Percentiles rank a stretch among this genome's conserved stretches.
Evolutionary conservation across 2,329 filamentous ascomycete genomes (phyloP).

Genomic region (Fusarium pseudocircinatum): DNA sequence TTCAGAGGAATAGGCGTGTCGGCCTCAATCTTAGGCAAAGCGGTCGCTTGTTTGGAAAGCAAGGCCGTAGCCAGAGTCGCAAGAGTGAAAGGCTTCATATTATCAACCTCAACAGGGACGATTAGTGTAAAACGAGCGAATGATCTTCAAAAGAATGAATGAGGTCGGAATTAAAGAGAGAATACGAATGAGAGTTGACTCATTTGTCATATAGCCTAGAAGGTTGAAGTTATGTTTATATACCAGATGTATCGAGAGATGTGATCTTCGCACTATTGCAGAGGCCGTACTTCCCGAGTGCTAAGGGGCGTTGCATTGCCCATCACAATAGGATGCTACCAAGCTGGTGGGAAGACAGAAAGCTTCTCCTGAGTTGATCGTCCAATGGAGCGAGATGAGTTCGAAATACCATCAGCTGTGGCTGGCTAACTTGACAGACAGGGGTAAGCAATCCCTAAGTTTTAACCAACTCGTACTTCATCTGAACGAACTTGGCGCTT

Average conservation of each 20-base stretch:
- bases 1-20: conserved; percentile 28
- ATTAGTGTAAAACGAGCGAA: conserved; percentile 8
- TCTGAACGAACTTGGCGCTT: not conserved
- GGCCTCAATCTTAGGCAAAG: conserved; percentile 8
- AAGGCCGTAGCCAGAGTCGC: conserved; percentile 14
- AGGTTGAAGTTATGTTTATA: conserved; percentile 13
- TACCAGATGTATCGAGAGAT: not conserved
- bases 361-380: not conserved
- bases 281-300: not conserved
- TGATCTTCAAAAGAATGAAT: not conserved
- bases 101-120: not conserved
- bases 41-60: conserved; percentile 19
- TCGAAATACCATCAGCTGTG: not conserved
- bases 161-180: conserved; percentile 9
- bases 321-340: not conserved
- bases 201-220: conserved; percentile 26
- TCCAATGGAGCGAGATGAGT: conserved; percentile 29
- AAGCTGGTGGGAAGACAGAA: not conserved
- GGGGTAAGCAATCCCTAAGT: not conserved
- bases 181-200: conserved; percentile 20
- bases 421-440: not conserved
- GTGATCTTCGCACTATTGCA: not conserved
- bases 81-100: conserved; percentile 25
- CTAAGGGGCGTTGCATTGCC: not conserved
- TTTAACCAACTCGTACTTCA: not conserved